Percentiles rank a stretch among this genome's conserved stretches.
phyloP scores from a whole-genome alignment of 2,329 filamentous ascomycete species.

The Xylariaceae sp. region DNA sequence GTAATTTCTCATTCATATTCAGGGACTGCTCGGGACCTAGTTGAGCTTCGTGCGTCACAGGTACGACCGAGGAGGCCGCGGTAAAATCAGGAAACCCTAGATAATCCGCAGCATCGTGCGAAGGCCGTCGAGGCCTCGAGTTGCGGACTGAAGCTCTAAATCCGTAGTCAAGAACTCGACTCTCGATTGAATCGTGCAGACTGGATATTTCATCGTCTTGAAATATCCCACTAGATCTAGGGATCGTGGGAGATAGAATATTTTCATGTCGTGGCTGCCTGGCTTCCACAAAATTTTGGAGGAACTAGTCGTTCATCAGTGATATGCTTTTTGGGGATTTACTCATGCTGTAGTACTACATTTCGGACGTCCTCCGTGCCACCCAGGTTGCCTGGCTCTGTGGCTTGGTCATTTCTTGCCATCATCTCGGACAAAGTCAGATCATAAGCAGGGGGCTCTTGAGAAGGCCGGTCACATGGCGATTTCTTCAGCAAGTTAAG shows the following conservation, averaged over 20 bases:
- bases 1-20: background rate
- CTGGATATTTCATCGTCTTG: no score
- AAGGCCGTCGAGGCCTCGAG: background rate
- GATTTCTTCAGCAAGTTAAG: no score
- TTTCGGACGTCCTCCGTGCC: background rate
- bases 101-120: no score
- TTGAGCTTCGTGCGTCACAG: background rate
- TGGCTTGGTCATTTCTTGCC: background rate
- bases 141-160: background rate
- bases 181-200: no score
- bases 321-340: background rate
- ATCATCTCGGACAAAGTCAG: background rate
- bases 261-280: background rate
- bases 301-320: background rate
- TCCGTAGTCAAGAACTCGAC: no score
- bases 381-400: background rate
- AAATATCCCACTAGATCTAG: no score
- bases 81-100: background rate
- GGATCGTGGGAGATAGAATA: no score
- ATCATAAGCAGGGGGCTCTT: no score
- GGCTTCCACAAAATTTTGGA: background rate
- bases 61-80: background rate
- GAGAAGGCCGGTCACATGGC: no score
- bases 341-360: background rate
- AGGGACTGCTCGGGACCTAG: background rate